Base-by-base conservation (phyloP, 1,284 basidiomycete species). In the Cryptococcus deneoformans region DNA sequence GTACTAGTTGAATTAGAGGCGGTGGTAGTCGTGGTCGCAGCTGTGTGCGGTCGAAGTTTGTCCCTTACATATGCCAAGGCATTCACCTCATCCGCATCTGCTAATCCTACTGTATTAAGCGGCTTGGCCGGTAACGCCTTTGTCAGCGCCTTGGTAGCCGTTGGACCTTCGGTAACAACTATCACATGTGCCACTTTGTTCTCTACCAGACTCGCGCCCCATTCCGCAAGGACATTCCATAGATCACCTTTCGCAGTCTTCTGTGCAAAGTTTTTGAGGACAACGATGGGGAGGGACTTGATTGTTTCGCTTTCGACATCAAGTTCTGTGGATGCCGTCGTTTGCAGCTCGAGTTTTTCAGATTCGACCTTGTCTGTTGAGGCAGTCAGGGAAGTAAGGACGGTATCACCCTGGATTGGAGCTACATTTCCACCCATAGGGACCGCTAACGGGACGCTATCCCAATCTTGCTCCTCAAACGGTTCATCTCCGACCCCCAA, bases 161-260 rank as follows among this genome's bases (percentile, higher is more conserved):
- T 91, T 29, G 89, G 85, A 65, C 93, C 93, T 72, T 98, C 92
- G 65, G 89, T 90, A 39, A 94, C 81, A 46, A 98, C 86, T 49
- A 99, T 82, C 44, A 97, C 92, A 75, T 99, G 95, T 0, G 95
- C 95, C 54, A 89, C 89, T 78, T 87, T 83, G 68, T 87, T 90
- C 69, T 93, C 89, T 0, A 86, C 84, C 43, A 96, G 79, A 11
- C 82, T 82, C 0, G 91, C 90, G 3, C 86, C 88, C 95, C 95
- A 99, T 57, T 88, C 85, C 1, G 89, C 84, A 20, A 99, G 77
- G 1, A 88, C 88, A 46, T 82, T 82, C 72, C 90, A 84, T 20
- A 97, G 69, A 46, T 91, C 87, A 58, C 83, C 83, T n/a, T 82
- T 76, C 1, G 84, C 84, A 12, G 85, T 82, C 56, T 85, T 87